A percentile compares a stretch with the other conserved stretches of the same genome.
Conservation (phyloP, 108 stramenopile genomes). For the Schizochytrium sp. region DNA sequence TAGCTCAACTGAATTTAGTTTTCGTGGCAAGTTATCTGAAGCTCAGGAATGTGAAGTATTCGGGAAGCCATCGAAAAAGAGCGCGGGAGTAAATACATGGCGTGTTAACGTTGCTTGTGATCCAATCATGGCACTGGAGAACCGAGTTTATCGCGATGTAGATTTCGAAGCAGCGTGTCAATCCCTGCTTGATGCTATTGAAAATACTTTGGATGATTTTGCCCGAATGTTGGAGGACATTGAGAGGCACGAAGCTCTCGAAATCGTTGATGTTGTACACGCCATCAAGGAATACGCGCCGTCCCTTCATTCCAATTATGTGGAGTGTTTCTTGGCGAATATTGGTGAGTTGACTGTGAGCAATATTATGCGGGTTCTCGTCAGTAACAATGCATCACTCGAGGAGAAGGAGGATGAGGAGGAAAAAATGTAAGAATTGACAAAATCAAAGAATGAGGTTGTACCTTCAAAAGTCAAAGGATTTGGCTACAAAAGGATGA, state of each 20-base stretch:
- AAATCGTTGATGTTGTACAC: not conserved
- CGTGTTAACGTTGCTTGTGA: constrained; percentile 12
- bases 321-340: not conserved
- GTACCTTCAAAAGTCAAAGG: too few relatives aligned
- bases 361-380: not conserved
- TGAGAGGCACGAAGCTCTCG: not conserved
- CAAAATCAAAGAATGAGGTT: not conserved
- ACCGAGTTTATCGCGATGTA: not conserved
- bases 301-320: not conserved
- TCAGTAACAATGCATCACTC: not conserved
- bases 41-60: not conserved
- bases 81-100: not conserved
- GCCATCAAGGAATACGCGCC: not conserved
- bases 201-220: not conserved
- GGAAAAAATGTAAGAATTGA: not conserved
- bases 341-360: not conserved
- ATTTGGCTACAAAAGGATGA: too few relatives aligned
- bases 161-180: not conserved
- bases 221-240: not conserved
- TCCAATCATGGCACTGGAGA: not conserved
- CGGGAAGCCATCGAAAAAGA: not conserved
- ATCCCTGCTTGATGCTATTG: not conserved
- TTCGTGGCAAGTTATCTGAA: not conserved
- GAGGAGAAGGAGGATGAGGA: not conserved
- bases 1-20: not conserved